Conservation (phyloP, 768 basidiomycete species). For the Naganishia onofrii region DNA sequence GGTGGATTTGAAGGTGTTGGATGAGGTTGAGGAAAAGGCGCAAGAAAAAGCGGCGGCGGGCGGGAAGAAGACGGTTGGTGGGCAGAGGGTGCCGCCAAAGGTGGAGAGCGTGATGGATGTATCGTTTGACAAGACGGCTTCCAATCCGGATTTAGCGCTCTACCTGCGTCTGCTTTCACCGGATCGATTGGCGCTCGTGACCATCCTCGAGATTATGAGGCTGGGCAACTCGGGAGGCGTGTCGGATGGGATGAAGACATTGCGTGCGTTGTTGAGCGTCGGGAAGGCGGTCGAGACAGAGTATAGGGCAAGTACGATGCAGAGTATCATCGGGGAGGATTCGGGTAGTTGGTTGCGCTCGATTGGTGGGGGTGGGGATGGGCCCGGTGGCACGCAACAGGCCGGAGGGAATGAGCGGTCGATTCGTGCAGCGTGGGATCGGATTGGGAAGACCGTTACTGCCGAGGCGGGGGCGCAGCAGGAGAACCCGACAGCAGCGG, state of each 20-base stretch:
- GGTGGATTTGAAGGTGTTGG: slow-evolving; percentile 35
- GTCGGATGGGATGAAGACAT: slow-evolving; percentile 82
- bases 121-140: slow-evolving; percentile 30
- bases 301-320: slow-evolving; percentile 74
- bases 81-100: slow-evolving; percentile 6
- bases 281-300: slow-evolving; percentile 85
- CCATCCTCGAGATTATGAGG: slow-evolving; percentile 84
- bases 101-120: slow-evolving; percentile 24
- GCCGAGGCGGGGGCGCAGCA: background rate
- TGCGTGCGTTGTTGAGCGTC: slow-evolving; percentile 72
- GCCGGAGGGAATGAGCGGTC: background rate
- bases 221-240: slow-evolving; percentile 69
- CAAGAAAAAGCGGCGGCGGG: slow-evolving; percentile 7
- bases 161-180: slow-evolving; percentile 73
- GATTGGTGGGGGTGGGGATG: background rate
- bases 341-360: slow-evolving; percentile 12
- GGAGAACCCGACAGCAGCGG: background rate
- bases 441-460: slow-evolving; percentile 17
- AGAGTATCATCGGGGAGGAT: slow-evolving; percentile 52
- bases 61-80: slow-evolving; percentile 32
- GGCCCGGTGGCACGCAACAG: background rate
- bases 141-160: slow-evolving; percentile 58
- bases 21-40: slow-evolving; percentile 13
- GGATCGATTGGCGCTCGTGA: slow-evolving; percentile 78
- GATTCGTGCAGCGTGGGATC: slow-evolving; percentile 21